Conservation (phyloP, 2,329 filamentous ascomycete species). For the Mariannaea elegans region DNA sequence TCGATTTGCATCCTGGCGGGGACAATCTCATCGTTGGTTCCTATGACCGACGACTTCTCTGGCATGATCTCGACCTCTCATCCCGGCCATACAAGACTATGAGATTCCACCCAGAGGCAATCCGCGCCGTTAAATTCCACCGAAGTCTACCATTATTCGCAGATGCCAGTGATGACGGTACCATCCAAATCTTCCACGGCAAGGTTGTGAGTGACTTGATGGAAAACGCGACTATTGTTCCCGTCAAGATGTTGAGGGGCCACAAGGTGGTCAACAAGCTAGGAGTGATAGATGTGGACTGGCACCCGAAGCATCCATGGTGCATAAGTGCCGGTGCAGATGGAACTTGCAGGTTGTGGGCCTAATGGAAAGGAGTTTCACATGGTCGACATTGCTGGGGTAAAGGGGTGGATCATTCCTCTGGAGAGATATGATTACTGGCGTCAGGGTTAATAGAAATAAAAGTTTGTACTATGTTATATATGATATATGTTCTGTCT, state of each 20-base stretch:
- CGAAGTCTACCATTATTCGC: conserved; percentile 86
- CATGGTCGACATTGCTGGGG: not conserved
- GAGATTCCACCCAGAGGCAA: conserved; percentile 92
- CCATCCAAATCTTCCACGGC: conserved; percentile 94
- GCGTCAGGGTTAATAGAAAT: conserved; percentile 15
- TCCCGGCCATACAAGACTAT: conserved; percentile 94
- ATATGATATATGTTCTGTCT: too few species aligned
- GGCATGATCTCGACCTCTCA: conserved; percentile 96
- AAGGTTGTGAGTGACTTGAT: conserved; percentile 94
- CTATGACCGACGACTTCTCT: conserved; percentile 91
- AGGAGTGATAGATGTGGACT: conserved; percentile 92
- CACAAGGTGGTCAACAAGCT: conserved; percentile 87
- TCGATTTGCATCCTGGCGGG: conserved; percentile 91
- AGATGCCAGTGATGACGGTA: conserved; percentile 94
- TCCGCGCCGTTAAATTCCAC: conserved; percentile 89
- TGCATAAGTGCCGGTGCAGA: conserved; percentile 93
- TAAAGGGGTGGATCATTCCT: not conserved
- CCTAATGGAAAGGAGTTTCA: conserved; percentile 16
- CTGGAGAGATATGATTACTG: not conserved
- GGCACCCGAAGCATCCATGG: conserved; percentile 96
- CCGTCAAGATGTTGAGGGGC: conserved; percentile 90
- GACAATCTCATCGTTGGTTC: conserved; percentile 95
- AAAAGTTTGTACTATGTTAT: not conserved
- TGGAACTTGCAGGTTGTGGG: conserved; percentile 92
- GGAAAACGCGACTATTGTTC: conserved; percentile 96